phyloP scores from a whole-genome alignment of 305 asterid species.

The Fraxinus nigra region DNA sequence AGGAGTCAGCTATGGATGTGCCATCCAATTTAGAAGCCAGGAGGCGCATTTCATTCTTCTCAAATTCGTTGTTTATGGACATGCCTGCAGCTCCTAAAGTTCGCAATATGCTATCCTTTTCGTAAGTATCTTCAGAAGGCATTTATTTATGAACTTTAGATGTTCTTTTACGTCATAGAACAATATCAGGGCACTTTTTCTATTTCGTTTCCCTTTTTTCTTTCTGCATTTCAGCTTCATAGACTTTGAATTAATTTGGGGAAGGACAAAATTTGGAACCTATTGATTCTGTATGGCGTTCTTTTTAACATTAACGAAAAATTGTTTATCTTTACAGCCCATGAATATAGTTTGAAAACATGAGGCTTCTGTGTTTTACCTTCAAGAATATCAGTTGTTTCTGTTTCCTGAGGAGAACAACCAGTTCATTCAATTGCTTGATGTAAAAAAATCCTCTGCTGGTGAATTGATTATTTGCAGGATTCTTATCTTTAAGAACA shows the following conservation, averaged over 20 bases:
- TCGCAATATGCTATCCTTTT: conserved; percentile 95
- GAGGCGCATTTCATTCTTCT: conserved; percentile 94
- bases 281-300: neutral
- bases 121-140: conserved; percentile 55
- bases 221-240: neutral
- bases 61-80: conserved; percentile 97
- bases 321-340: neutral
- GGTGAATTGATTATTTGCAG: neutral
- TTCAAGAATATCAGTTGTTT: neutral
- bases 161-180: conserved; percentile 3
- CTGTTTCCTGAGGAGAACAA: neutral
- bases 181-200: neutral
- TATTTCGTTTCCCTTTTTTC: conserved; percentile 3
- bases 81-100: conserved; percentile 98
- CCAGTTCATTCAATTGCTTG: neutral
- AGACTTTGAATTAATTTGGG: neutral
- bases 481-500: neutral
- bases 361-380: conserved; percentile 1
- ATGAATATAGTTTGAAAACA: neutral
- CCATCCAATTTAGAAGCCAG: conserved; percentile 94
- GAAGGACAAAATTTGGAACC: neutral
- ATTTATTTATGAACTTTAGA: conserved; percentile 4
- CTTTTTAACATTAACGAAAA: neutral
- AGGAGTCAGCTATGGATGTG: conserved; percentile 99
- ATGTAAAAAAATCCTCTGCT: neutral